Conservation (phyloP, 169 alveolate species). For the Plasmodium falciparum region DNA sequence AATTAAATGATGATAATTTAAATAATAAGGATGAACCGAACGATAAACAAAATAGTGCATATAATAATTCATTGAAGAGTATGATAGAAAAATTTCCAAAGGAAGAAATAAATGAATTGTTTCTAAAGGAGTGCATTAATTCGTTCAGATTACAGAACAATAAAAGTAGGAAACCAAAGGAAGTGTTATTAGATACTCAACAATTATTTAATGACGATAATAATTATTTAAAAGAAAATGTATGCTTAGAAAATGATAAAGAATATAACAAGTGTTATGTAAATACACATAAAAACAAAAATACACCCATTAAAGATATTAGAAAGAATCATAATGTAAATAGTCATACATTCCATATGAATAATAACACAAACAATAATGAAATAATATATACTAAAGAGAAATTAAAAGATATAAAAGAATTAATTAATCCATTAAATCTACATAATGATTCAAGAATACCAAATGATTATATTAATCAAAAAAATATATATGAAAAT, state of each 20-base stretch:
- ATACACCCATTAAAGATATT: not conserved
- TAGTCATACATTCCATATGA: too few species aligned
- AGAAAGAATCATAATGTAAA: not conserved
- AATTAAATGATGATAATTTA: too few species aligned
- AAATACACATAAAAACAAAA: not conserved
- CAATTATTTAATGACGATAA: slow-evolving; percentile 42
- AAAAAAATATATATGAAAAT: not conserved
- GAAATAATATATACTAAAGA: not conserved
- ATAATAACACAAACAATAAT: too few species aligned
- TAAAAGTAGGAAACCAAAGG: slow-evolving; percentile 50
- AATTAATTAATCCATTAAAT: not conserved
- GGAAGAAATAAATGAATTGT: slow-evolving; percentile 36
- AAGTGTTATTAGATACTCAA: slow-evolving; percentile 55
- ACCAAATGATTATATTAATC: too few species aligned
- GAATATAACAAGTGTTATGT: not conserved
- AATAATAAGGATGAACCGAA: too few species aligned
- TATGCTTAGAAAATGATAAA: slow-evolving; percentile 19
- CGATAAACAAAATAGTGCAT: not conserved
- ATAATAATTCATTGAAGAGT: slow-evolving; percentile 6
- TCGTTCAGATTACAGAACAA: slow-evolving; percentile 19
- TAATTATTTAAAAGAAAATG: slow-evolving; percentile 43
- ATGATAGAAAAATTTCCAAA: slow-evolving; percentile 36
- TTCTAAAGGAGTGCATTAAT: slow-evolving; percentile 42
- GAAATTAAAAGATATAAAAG: not conserved
- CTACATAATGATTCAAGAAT: too few species aligned